Evolutionary conservation across 805 yeast species (phyloP).

Genomic region (Saccharomycopsis sp.): DNA sequence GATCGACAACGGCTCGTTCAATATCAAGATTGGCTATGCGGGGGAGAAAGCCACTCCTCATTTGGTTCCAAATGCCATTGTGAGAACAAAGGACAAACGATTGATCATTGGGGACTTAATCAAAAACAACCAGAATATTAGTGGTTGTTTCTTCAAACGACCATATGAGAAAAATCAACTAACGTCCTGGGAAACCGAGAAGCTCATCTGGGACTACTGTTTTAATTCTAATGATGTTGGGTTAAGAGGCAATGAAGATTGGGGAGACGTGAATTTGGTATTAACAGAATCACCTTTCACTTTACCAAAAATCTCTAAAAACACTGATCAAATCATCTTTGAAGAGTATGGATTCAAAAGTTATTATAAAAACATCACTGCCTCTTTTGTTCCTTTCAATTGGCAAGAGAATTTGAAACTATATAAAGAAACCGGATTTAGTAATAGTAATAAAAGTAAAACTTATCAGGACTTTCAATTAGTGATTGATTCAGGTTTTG

Average conservation of each 20-base stretch:
- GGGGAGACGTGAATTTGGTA: constrained; percentile 46
- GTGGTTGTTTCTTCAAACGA: constrained; percentile 63
- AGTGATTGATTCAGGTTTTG: constrained; percentile 82
- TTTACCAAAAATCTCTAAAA: constrained; percentile 68
- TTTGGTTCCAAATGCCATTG: constrained; percentile 56
- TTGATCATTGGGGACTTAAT: constrained; percentile 65
- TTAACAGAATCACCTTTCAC: constrained; percentile 77
- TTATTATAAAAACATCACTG: constrained; percentile 56
- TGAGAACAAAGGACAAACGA: constrained; percentile 66
- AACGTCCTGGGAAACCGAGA: constrained; percentile 84
- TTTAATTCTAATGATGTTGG: constrained; percentile 36
- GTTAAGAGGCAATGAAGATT: constrained; percentile 30
- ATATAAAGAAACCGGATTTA: constrained; percentile 21
- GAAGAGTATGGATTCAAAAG: constrained; percentile 83
- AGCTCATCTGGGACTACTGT: constrained; percentile 82
- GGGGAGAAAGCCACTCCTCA: constrained; percentile 31
- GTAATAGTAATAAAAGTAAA: constrained; percentile 2
- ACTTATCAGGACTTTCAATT: constrained; percentile 50
- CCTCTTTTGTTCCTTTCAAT: constrained; percentile 56
- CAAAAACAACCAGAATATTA: constrained; percentile 53
- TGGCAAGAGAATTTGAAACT: constrained; percentile 22
- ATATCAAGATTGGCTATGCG: constrained; percentile 55
- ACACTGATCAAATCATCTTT: constrained; percentile 84
- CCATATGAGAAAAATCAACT: constrained; percentile 87
- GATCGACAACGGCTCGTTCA: constrained; percentile 85